phyloP scores from a whole-genome alignment of 257 asterid species.

The Galeopsis tetrahit region DNA sequence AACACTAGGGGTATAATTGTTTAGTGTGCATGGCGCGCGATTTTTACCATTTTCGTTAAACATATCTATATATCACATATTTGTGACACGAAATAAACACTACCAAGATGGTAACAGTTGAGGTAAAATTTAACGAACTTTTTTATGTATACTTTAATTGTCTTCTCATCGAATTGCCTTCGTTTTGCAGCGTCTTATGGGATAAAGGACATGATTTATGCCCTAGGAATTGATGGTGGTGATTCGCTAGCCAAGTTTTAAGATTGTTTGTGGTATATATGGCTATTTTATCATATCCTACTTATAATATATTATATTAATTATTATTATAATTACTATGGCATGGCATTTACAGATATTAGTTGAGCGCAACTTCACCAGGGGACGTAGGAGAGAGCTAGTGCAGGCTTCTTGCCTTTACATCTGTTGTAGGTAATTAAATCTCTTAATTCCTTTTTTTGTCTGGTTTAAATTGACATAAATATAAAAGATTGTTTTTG shows the following conservation, averaged over 20 bases:
- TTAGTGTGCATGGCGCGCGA: no score
- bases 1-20: no score
- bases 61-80: no score
- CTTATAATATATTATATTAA: neutral
- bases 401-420: conserved; percentile 91
- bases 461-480: neutral
- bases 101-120: no score
- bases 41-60: no score
- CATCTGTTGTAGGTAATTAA: conserved; percentile 70
- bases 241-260: conserved; percentile 53
- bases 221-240: conserved; percentile 69
- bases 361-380: conserved; percentile 71
- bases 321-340: neutral
- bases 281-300: conserved; percentile 19
- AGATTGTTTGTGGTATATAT: conserved; percentile 46
- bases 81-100: no score
- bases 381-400: conserved; percentile 86
- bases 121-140: neutral
- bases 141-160: neutral
- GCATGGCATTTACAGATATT: conserved; percentile 56
- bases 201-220: conserved; percentile 43
- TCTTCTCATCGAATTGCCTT: conserved; percentile 17
- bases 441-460: conserved; percentile 8
- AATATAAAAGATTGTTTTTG: no score
- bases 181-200: conserved; percentile 57